These are phyloP conservation scores for Stenogyne calaminthoides DNA, from an alignment of 305 asterid genomes.

Conservation along the genomic window DNA sequence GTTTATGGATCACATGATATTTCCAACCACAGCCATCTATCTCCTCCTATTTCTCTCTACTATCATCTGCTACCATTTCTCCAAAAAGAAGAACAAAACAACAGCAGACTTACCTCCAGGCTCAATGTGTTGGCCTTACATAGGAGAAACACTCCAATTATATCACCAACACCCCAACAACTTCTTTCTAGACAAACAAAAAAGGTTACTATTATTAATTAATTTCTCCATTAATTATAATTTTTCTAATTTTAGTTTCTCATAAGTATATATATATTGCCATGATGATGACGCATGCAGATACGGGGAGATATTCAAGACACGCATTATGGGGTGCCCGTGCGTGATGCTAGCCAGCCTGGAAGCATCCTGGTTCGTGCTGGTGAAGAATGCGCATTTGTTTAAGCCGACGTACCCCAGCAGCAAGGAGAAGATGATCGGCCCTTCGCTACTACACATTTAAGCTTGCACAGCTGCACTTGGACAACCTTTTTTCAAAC, in stretches of 20 bases:
- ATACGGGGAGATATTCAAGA: constrained; percentile 83
- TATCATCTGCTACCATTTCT: constrained; percentile 42
- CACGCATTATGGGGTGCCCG: constrained; percentile 79
- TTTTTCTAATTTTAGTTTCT: background rate
- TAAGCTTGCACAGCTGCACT: too few species aligned
- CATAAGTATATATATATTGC: too few species aligned
- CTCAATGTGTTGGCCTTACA: constrained; percentile 84
- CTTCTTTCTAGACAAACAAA: constrained; percentile 67
- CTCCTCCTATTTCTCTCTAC: constrained; percentile 52
- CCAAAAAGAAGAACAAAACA: constrained; percentile 33
- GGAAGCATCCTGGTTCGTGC: constrained; percentile 71
- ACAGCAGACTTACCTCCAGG: constrained; percentile 67
- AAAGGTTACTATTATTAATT: constrained; percentile 41
- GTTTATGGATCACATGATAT: constrained; percentile 49
- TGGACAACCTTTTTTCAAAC: too few species aligned
- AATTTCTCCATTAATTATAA: background rate
- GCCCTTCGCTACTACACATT: too few species aligned
- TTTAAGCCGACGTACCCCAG: constrained; percentile 84
- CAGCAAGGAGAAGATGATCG: constrained; percentile 91
- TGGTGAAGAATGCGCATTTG: constrained; percentile 62
- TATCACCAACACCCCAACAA: constrained; percentile 72
- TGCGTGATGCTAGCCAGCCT: constrained; percentile 90
- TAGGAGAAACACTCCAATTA: constrained; percentile 80
- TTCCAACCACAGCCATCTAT: constrained; percentile 40
- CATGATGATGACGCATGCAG: constrained; percentile 35